A percentile compares a stretch with the other conserved stretches of the same genome.
phyloP scores from a whole-genome alignment of 345 rosid genomes.

The Arabis hirsuta region DNA sequence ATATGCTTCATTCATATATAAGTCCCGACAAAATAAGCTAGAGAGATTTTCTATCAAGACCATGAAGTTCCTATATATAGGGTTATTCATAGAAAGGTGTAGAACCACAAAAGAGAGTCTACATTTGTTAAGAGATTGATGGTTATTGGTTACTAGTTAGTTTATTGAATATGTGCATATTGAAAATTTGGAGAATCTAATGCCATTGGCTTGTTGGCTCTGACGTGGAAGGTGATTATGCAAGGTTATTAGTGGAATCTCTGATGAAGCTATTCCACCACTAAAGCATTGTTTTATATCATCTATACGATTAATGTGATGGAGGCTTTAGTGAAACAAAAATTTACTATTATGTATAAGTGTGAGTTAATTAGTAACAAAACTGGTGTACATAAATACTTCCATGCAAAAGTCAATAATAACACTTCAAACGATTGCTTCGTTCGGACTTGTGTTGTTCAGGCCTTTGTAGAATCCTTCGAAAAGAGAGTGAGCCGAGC shows the following conservation, averaged over 20 bases:
- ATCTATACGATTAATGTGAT: background rate
- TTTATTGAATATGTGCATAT: conserved; percentile 3
- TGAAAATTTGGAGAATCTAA: conserved; percentile 34
- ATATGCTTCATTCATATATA: conserved; percentile 14
- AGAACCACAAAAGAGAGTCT: conserved; percentile 2
- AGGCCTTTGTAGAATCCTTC: no score
- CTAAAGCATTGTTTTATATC: background rate
- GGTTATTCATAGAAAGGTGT: background rate
- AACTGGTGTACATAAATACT: background rate
- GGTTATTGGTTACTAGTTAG: conserved; percentile 14
- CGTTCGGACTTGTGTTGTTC: no score
- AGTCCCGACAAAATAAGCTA: conserved; percentile 21
- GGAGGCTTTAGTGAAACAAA: background rate
- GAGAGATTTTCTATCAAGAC: conserved; percentile 5
- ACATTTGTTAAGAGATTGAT: conserved; percentile 20
- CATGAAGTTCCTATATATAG: background rate
- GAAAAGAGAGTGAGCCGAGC: no score
- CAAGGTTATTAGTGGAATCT: conserved; percentile 7
- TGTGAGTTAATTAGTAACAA: background rate
- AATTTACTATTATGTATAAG: no score
- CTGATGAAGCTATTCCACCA: conserved; percentile 17
- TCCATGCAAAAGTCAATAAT: conserved; percentile 16
- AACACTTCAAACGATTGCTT: no score
- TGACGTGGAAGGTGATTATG: conserved; percentile 21
- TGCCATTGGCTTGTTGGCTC: conserved; percentile 28